Percentiles rank a stretch among this genome's conserved stretches.
Evolutionary conservation across 768 basidiomycete genomes (phyloP).

Genomic region (Psilocybe cyanescens): DNA sequence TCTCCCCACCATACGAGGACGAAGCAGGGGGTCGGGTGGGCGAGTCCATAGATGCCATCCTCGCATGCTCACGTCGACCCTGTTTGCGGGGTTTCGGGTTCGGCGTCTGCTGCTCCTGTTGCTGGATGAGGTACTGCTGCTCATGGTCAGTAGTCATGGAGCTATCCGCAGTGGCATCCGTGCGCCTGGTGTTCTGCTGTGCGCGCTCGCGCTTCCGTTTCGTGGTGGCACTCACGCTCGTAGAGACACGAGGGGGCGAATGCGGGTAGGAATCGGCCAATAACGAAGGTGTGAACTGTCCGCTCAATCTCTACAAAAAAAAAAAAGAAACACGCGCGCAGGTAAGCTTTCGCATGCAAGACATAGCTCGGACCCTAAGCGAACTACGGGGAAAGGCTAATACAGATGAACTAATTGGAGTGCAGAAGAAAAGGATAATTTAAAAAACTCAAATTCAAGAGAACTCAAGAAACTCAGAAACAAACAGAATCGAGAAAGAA

Average conservation of each 20-base stretch:
- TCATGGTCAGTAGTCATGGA: not conserved
- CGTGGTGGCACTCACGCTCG: not conserved
- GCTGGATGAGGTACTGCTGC: not conserved
- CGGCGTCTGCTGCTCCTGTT: slow-evolving; percentile 45
- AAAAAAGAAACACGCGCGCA: not conserved
- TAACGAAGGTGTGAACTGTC: slow-evolving; percentile 26
- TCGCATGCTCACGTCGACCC: slow-evolving; percentile 25
- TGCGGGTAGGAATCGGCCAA: slow-evolving; percentile 20
- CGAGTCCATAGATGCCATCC: slow-evolving; percentile 23
- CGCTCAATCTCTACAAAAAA: slow-evolving; percentile 8
- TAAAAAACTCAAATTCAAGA: too few species aligned
- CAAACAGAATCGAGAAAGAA: not conserved
- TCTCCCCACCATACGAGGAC: slow-evolving; percentile 1
- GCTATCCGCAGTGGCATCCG: not conserved
- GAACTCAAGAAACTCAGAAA: not conserved
- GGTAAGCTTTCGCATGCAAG: not conserved
- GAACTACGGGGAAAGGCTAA: too few species aligned
- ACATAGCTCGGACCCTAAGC: not conserved
- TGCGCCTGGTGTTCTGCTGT: slow-evolving; percentile 11
- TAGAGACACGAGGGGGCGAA: not conserved
- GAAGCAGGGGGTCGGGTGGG: slow-evolving; percentile 29
- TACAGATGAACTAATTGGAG: too few species aligned
- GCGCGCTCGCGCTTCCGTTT: slow-evolving; percentile 41
- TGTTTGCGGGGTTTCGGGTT: slow-evolving; percentile 68
- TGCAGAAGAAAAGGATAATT: too few species aligned